Conservation (phyloP, 2,329 filamentous ascomycete genomes). For the Aaosphaeria pasadenensis region DNA sequence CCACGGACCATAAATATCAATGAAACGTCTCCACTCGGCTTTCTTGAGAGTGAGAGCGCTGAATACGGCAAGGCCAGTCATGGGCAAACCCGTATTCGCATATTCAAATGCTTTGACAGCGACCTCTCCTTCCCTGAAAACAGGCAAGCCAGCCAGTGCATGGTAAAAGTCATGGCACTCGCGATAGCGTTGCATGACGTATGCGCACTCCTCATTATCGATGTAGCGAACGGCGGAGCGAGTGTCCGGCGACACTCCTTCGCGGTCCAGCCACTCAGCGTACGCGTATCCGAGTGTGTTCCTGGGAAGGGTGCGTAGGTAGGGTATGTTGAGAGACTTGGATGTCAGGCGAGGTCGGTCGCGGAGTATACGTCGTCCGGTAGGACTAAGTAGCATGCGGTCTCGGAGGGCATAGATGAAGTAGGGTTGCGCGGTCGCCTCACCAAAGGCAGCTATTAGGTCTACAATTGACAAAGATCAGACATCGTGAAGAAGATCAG, state of each 20-base stretch:
- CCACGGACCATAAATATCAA: slow-evolving; percentile 80
- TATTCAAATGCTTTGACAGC: slow-evolving; percentile 99
- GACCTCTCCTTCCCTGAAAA: slow-evolving; percentile 92
- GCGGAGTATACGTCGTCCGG: slow-evolving; percentile 85
- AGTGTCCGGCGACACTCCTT: slow-evolving; percentile 91
- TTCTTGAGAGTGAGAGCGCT: slow-evolving; percentile 65
- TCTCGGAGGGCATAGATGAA: slow-evolving; percentile 90
- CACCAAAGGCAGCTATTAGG: slow-evolving; percentile 89
- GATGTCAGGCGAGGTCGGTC: slow-evolving; percentile 87
- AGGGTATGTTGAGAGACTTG: slow-evolving; percentile 61
- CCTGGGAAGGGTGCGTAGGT: slow-evolving; percentile 68
- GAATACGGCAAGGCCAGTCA: slow-evolving; percentile 85
- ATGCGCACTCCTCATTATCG: slow-evolving; percentile 92
- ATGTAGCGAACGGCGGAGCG: slow-evolving; percentile 81
- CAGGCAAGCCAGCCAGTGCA: slow-evolving; percentile 83
- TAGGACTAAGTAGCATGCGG: slow-evolving; percentile 81
- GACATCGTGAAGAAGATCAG: background rate
- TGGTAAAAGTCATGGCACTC: slow-evolving; percentile 99
- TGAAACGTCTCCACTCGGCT: slow-evolving; percentile 65
- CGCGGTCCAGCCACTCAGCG: slow-evolving; percentile 85
- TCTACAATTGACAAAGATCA: slow-evolving; percentile 51
- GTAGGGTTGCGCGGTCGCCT: slow-evolving; percentile 90
- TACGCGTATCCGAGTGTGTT: slow-evolving; percentile 80
- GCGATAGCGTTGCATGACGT: slow-evolving; percentile 97
- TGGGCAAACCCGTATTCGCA: slow-evolving; percentile 87